These are phyloP conservation scores for Talaromyces marneffei DNA, from an alignment of 2,329 filamentous ascomycete species.

Conservation along the genomic window DNA sequence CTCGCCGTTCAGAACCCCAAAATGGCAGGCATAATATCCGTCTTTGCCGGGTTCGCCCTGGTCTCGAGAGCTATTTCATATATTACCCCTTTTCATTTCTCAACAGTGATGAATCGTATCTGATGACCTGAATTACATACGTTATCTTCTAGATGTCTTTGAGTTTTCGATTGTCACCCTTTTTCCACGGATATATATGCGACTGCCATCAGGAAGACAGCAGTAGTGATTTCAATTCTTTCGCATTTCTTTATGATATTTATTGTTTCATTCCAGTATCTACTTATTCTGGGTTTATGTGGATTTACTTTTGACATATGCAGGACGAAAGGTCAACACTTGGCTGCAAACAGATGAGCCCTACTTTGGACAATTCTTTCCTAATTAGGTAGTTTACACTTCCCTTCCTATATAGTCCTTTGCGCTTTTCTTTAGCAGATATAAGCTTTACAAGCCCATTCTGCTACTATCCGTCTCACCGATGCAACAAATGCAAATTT, in stretches of 20 bases:
- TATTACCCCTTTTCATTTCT: not conserved
- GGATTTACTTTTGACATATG: not conserved
- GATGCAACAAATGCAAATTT: not conserved
- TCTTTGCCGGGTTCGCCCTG: slow-evolving; percentile 11
- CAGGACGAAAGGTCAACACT: not conserved
- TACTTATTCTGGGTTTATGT: not conserved
- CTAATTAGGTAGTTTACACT: not conserved
- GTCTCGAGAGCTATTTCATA: not conserved
- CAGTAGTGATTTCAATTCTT: not conserved
- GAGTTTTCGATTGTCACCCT: not conserved
- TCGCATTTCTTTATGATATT: not conserved
- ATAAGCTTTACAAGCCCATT: not conserved
- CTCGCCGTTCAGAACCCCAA: slow-evolving; percentile 22
- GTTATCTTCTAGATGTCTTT: not conserved
- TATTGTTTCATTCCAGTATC: not conserved
- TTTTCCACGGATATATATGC: not conserved
- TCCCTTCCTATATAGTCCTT: not conserved
- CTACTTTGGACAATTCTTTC: not conserved
- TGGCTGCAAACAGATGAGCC: no score
- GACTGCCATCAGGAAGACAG: not conserved
- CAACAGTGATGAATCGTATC: not conserved
- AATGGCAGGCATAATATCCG: slow-evolving; percentile 20
- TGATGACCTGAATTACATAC: not conserved
- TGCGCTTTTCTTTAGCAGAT: no score
- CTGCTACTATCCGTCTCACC: not conserved